Percentiles rank a stretch among this genome's conserved stretches.
Evolutionary conservation across 371 early-diverging fungal genomes (phyloP).

Genomic region (Mucor saturninus): DNA sequence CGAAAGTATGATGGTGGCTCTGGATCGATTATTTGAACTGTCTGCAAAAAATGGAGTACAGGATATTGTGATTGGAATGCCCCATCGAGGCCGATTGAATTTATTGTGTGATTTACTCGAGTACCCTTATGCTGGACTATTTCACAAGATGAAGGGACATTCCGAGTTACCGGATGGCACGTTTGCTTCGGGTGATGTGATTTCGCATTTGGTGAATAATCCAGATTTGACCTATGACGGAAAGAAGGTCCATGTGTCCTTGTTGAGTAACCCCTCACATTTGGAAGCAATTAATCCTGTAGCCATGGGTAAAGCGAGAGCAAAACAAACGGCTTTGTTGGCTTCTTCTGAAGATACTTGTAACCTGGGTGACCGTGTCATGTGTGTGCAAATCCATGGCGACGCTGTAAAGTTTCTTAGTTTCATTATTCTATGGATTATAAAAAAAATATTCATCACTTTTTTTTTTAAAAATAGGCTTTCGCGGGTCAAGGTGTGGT

Average conservation of each 20-base stretch:
- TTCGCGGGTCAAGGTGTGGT: conserved; percentile 92
- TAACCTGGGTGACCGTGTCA: conserved; percentile 84
- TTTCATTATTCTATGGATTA: conserved; percentile 1
- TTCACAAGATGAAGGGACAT: conserved; percentile 92
- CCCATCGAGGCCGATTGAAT: conserved; percentile 96
- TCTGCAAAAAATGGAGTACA: conserved; percentile 73
- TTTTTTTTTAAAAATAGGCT: conserved; percentile 42
- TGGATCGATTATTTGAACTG: conserved; percentile 84
- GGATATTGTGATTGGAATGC: conserved; percentile 91
- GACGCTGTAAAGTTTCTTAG: conserved; percentile 87
- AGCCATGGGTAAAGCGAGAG: conserved; percentile 90
- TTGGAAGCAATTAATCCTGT: conserved; percentile 91
- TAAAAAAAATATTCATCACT: not conserved
- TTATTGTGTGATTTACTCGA: conserved; percentile 84
- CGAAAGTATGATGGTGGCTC: conserved; percentile 94
- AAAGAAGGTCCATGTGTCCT: conserved; percentile 73
- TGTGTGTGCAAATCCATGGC: conserved; percentile 94
- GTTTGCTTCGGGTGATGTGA: conserved; percentile 89
- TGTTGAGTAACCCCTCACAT: conserved; percentile 95
- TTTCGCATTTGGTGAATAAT: conserved; percentile 83
- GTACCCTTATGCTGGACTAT: conserved; percentile 80
- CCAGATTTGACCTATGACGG: conserved; percentile 74
- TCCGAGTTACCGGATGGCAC: conserved; percentile 81
- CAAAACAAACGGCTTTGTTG: conserved; percentile 87
- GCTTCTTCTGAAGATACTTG: conserved; percentile 65